Evolutionary conservation across 306 rosid species (phyloP), one percentile per base, ranked within the genome.

Genomic region (Adenanthera pavonina): DNA sequence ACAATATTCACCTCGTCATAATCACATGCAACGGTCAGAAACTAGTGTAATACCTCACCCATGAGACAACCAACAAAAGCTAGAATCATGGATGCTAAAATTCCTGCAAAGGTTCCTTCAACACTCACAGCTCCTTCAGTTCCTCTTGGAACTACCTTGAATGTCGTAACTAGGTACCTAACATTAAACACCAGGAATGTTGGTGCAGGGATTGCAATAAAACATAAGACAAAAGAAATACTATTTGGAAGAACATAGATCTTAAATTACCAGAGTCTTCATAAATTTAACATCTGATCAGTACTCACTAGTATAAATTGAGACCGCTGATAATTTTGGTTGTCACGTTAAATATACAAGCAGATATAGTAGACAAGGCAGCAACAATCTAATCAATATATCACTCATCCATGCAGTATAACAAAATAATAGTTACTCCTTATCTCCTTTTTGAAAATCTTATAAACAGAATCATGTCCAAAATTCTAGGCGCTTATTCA

Each of bases 121-220:
- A 93, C 79, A 82, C 99, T 96, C 74, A 96, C 89, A 33, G 98
- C 99, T 76, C 99, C 99, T 86, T 96, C 99, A 30, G 99, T 96
- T 73, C 99, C 99, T 86, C 98, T 89, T 76, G 98, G 98, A 82
- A 96, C 99, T 72, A 91, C 78, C 90, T 92, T 93, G 85, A 96
- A 86, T 69, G 96, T 91, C 7, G 98, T 95, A 49, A 96, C 93
- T 76, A 96, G 86, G 83, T 96, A 96, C 92, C 99, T 96, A 89
- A 64, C 71, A 83, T 86, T 66, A 35, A 74, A 30, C 38, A 47
- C 4, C 25, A 48, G 8, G 33, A 82, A 69, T 12, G 76, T 81
- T 12, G 70, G 69, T 52, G 66, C 20, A 62, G 44, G 68, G 36
- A 60, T 62, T 46, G 10, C 43, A 33, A 34, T 33, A 61, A 33